These are phyloP conservation scores for Mycena galericulata DNA, from an alignment of 768 basidiomycete species.

Conservation along the genomic window DNA sequence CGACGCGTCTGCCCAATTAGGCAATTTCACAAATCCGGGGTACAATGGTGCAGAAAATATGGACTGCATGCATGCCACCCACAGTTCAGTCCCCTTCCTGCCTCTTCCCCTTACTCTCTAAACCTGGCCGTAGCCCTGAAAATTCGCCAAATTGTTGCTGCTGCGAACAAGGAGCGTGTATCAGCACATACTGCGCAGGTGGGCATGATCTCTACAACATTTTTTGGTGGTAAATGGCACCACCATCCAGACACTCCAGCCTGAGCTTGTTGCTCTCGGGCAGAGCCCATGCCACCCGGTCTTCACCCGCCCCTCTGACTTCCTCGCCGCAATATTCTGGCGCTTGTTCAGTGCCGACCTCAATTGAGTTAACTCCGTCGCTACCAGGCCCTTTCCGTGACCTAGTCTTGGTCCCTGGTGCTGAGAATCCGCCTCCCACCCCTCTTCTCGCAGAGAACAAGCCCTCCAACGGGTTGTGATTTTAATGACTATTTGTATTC, in stretches of 20 bases:
- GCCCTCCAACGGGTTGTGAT: not conserved
- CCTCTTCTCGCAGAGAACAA: not conserved
- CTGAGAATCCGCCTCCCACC: no score
- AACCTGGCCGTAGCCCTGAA: not conserved
- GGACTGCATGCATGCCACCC: not conserved
- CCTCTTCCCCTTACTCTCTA: no score
- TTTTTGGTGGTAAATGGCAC: not conserved
- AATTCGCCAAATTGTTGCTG: not conserved
- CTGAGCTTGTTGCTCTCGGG: conserved; percentile 1
- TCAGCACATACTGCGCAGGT: not conserved
- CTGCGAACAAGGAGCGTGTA: not conserved
- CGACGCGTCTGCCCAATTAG: no score
- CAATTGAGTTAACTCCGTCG: no score
- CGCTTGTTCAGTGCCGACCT: not conserved
- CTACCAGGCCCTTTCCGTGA: no score
- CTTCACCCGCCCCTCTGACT: not conserved
- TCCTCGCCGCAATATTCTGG: not conserved
- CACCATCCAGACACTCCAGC: conserved; percentile 3
- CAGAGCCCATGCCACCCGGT: not conserved
- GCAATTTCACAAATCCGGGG: no score
- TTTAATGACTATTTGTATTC: no score
- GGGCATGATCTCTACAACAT: not conserved
- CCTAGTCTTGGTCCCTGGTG: not conserved
- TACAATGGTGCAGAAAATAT: not conserved
- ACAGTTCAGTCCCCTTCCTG: not conserved